A percentile compares a stretch with the other conserved stretches of the same genome.
phyloP scores from a whole-genome alignment of 768 basidiomycete genomes.

The Amanita subjunquillea region DNA sequence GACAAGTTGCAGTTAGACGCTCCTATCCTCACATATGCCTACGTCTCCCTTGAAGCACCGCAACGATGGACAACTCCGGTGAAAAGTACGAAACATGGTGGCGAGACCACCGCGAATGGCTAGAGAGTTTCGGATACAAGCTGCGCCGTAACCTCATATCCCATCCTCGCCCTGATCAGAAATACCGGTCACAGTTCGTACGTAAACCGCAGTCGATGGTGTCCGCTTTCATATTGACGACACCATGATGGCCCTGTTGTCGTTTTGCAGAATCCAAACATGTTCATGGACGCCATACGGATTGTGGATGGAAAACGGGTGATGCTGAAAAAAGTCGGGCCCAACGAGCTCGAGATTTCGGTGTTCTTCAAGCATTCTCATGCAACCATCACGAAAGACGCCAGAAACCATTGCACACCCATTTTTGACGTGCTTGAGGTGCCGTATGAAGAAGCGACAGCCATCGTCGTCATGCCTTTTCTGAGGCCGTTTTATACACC shows the following conservation, averaged over 20 bases:
- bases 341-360: constrained; percentile 21
- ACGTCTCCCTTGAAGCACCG: not conserved
- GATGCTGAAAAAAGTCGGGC: constrained; percentile 17
- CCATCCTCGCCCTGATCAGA: constrained; percentile 16
- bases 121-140: constrained; percentile 18
- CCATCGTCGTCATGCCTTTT: constrained; percentile 22
- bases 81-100: constrained; percentile 11
- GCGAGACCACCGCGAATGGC: constrained; percentile 16
- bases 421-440: constrained; percentile 15
- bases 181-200: not conserved
- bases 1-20: not conserved
- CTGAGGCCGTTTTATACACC: constrained; percentile 11
- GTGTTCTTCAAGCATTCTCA: constrained; percentile 11
- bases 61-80: not conserved
- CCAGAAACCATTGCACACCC: constrained; percentile 26
- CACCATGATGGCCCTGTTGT: no score
- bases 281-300: constrained; percentile 22
- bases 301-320: constrained; percentile 19
- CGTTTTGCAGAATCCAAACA: not conserved
- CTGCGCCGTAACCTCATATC: constrained; percentile 21
- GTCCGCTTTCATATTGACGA: constrained; percentile 4
- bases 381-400: constrained; percentile 7
- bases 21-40: not conserved
- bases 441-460: constrained; percentile 10
- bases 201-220: not conserved